Percentiles rank a stretch among this genome's conserved stretches.
phyloP scores from a whole-genome alignment of 2,329 filamentous ascomycete genomes.

The Calonectria fujianensis region DNA sequence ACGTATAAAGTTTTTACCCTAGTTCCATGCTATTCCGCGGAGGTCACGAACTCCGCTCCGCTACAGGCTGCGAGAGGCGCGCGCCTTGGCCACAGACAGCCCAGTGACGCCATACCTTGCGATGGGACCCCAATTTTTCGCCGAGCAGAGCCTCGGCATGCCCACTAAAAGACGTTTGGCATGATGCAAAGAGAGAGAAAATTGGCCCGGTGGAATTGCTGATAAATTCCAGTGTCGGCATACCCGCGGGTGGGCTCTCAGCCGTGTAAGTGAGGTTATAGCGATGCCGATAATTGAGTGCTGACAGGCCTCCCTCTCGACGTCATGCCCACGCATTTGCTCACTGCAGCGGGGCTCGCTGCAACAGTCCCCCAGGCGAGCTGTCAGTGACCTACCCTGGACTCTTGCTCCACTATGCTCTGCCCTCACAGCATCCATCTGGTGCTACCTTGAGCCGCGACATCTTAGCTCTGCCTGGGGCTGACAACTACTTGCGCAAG shows the following conservation, averaged over 20 bases:
- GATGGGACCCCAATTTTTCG: neutral
- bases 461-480: conserved; percentile 38
- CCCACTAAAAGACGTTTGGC: conserved; percentile 6
- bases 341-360: neutral
- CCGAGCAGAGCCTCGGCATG: conserved; percentile 18
- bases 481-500: conserved; percentile 24
- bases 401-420: neutral
- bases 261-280: conserved; percentile 19
- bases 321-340: neutral
- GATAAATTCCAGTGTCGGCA: conserved; percentile 18
- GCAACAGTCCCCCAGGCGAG: neutral
- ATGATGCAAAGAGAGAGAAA: neutral
- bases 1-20: neutral
- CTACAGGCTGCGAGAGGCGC: neutral
- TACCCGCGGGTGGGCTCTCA: neutral
- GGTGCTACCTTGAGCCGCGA: conserved; percentile 25
- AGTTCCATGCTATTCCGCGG: conserved; percentile 16
- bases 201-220: neutral
- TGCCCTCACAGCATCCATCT: neutral
- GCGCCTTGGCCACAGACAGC: neutral
- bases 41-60: neutral
- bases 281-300: conserved; percentile 7
- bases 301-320: neutral
- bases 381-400: conserved; percentile 13
- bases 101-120: conserved; percentile 20